Base-by-base conservation (phyloP, 2,329 filamentous ascomycete genomes). In the Fusarium sp. region DNA sequence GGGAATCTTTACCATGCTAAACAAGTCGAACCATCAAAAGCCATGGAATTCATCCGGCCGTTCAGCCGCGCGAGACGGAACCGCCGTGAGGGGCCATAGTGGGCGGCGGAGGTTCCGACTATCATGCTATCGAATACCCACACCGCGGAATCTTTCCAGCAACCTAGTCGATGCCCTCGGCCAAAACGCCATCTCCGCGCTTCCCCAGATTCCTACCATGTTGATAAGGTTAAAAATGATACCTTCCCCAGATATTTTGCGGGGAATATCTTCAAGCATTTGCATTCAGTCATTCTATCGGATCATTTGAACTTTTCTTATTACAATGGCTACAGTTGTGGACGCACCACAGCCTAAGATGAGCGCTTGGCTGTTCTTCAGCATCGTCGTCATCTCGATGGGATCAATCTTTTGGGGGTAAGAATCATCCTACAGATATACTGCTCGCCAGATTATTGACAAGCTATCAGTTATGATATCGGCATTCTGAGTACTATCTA, bases 371-470 rank as follows among this genome's bases (percentile, higher is more conserved):
- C 60, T 65, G 10, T 16, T 65, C 38, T 59, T 65, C 8, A 65
- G 62, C 11, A 65, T 65, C 25, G 14, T 58, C 1, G 62, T 65
- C 20, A 65, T 65, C 3, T 65, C 62, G 0, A 65, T 65, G 62
- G 62, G 62, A 1, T 65, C 62, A 2, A 65, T 65, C 24, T 65
- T 65, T 15, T 65, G 62, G 62, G 62, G 62, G 62, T 59, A 40
- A 15, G 44, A n/a, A 0, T 12, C 34, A 5, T 8, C 5, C 4
- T n/a, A 2, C 3, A 20, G 16, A 30, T 5, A 8, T 10, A n/a
- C 1, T 4, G 1, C 2, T 10, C 18, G 5, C 3, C 2, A 24
- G 4, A 16, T 18, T 1, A 4, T 29, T 58, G 1, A 58, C 25
- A 58, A 11, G 10, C 6, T 12, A 38, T 1, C 6, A 64, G 61